Evolutionary conservation across 345 rosid genomes (phyloP).

Genomic region (Noccaea caerulescens): DNA sequence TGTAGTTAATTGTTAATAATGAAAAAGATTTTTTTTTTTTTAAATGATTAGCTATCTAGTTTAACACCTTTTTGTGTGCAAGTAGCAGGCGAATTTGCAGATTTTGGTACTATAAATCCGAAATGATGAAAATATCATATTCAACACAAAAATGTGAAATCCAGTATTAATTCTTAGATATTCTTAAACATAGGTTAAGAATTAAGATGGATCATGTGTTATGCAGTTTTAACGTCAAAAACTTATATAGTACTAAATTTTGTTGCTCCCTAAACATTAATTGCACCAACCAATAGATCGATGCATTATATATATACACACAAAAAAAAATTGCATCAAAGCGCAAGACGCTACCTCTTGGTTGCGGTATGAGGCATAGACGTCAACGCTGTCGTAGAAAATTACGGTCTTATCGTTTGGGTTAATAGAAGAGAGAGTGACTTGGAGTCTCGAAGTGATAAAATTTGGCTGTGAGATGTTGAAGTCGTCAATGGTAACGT

Average conservation of each 20-base stretch:
- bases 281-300: slow-evolving; percentile 5
- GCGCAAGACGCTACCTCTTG: slow-evolving; percentile 61
- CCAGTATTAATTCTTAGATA: not conserved
- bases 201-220: not conserved
- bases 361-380: slow-evolving; percentile 66
- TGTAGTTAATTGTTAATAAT: too few relatives aligned
- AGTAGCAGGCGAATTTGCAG: not conserved
- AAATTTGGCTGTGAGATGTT: slow-evolving; percentile 54
- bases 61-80: not conserved
- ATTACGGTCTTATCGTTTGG: slow-evolving; percentile 69
- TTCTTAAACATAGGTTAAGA: not conserved
- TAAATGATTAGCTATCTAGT: too few relatives aligned
- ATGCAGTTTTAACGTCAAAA: slow-evolving; percentile 2
- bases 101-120: not conserved
- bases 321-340: not conserved
- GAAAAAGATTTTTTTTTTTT: too few relatives aligned
- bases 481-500: slow-evolving; percentile 63
- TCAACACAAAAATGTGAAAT: not conserved
- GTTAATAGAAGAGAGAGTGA: slow-evolving; percentile 66
- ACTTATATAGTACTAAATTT: not conserved
- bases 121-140: not conserved
- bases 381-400: slow-evolving; percentile 56
- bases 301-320: not conserved
- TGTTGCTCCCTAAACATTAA: not conserved
- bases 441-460: slow-evolving; percentile 58